Evolutionary conservation across 2,329 filamentous ascomycete genomes (phyloP).

Genomic region (Colletotrichum lindemuthianum): DNA sequence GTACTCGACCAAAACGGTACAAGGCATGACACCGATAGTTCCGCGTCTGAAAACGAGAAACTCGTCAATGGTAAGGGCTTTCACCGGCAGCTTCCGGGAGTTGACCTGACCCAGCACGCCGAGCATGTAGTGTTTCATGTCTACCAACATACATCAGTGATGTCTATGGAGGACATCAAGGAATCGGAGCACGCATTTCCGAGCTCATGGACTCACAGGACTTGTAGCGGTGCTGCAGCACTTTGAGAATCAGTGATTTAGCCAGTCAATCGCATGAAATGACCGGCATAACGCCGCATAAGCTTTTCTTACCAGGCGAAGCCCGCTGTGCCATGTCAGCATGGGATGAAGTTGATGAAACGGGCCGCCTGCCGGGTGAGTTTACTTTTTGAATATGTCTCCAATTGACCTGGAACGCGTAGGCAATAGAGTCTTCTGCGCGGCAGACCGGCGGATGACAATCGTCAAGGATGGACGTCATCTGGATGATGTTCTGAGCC

Average conservation of each 20-base stretch:
- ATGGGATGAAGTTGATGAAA: too few species aligned
- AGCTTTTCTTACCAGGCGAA: neutral
- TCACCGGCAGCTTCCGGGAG: neutral
- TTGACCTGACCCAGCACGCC: slow-evolving; percentile 3
- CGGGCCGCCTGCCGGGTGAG: too few species aligned
- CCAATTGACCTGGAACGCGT: slow-evolving; percentile 1
- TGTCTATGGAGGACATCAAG: neutral
- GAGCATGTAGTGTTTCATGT: slow-evolving; percentile 10
- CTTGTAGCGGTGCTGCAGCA: slow-evolving; percentile 3
- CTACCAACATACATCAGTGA: neutral
- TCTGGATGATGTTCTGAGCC: slow-evolving; percentile 3
- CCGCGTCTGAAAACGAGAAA: neutral
- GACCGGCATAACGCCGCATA: neutral
- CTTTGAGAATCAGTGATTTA: neutral
- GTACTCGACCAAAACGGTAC: slow-evolving; percentile 5
- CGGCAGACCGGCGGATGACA: neutral
- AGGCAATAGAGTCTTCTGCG: neutral
- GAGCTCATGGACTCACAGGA: neutral
- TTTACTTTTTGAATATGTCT: neutral
- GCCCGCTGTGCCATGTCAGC: slow-evolving; percentile 2
- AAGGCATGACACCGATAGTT: slow-evolving; percentile 6
- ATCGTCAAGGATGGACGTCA: neutral
- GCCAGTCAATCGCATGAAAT: neutral
- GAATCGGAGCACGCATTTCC: neutral
- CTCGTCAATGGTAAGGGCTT: neutral